A percentile compares a stretch with the other conserved stretches of the same genome.
These are phyloP conservation scores for Microthyrium microscopicum DNA, from an alignment of 2,329 filamentous ascomycete genomes.

Conservation along the genomic window DNA sequence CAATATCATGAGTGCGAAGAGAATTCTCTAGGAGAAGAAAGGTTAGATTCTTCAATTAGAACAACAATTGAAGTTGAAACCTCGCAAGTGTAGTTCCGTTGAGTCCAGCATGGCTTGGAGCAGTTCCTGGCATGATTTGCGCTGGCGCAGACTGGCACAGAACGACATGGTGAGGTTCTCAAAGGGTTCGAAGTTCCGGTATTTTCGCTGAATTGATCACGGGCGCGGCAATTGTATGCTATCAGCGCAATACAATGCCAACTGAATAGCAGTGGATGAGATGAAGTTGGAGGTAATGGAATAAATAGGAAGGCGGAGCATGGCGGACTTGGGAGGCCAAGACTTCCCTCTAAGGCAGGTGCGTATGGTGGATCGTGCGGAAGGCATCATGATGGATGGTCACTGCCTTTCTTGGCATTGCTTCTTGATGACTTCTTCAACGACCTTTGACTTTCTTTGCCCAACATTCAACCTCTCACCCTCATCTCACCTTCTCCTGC, in stretches of 20 bases:
- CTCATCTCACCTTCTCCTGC: background rate
- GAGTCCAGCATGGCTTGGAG: background rate
- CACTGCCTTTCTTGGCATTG: background rate
- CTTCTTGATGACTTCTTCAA: conserved; percentile 1
- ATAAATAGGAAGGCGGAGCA: background rate
- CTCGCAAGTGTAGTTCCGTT: background rate
- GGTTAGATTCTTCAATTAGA: background rate
- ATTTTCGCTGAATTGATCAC: too few relatives aligned
- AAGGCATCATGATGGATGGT: conserved; percentile 1
- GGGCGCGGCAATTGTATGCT: background rate
- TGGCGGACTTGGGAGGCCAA: background rate
- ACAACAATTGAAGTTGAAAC: background rate
- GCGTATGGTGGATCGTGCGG: background rate
- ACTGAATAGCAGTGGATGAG: background rate
- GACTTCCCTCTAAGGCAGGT: background rate
- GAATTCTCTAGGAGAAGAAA: conserved; percentile 1
- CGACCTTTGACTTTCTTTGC: background rate
- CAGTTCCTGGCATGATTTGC: conserved; percentile 2
- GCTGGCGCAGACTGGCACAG: conserved; percentile 3
- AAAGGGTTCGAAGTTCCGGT: too few relatives aligned
- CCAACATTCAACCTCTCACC: background rate
- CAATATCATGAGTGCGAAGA: conserved; percentile 4
- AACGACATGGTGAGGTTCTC: conserved; percentile 6
- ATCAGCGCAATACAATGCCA: background rate
- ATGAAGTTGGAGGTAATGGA: background rate